These are phyloP conservation scores for Clavariopsis aquatica DNA, from an alignment of 495 filamentous ascomycete species.

Conservation along the genomic window DNA sequence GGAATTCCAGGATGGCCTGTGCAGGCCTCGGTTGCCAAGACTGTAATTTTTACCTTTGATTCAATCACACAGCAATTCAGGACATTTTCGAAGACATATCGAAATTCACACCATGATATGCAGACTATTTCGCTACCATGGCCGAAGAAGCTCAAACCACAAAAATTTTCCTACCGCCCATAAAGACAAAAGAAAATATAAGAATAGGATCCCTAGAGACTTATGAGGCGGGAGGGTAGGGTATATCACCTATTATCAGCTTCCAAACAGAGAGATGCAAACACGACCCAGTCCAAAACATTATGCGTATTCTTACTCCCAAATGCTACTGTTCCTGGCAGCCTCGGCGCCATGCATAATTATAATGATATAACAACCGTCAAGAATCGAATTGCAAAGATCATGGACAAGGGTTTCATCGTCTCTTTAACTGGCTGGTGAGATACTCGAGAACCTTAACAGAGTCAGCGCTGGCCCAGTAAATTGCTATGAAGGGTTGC, in stretches of 20 bases:
- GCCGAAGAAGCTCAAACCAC: background rate
- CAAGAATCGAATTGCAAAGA: slow-evolving; percentile 18
- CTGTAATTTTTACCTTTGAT: too few relatives aligned
- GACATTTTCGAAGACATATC: background rate
- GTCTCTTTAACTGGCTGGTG: background rate
- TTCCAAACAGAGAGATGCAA: background rate
- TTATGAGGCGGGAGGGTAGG: background rate
- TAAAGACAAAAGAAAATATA: slow-evolving; percentile 8
- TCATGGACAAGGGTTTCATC: background rate
- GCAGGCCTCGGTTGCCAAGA: slow-evolving; percentile 4
- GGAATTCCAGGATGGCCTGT: background rate
- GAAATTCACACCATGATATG: background rate
- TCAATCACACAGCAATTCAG: too few relatives aligned
- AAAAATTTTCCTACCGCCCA: background rate
- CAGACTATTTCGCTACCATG: background rate
- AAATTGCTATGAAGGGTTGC: background rate
- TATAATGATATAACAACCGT: slow-evolving; percentile 12
- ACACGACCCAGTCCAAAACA: background rate
- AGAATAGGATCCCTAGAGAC: background rate
- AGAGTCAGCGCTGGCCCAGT: background rate
- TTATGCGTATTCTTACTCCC: background rate
- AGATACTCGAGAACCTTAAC: slow-evolving; percentile 3
- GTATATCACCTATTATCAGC: slow-evolving; percentile 15
- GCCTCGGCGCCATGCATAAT: background rate
- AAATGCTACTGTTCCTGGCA: background rate